A percentile compares a stretch with the other conserved stretches of the same genome.
Evolutionary conservation across 2,329 filamentous ascomycete genomes (phyloP).

Genomic region (Paracoccidioides lutzii): DNA sequence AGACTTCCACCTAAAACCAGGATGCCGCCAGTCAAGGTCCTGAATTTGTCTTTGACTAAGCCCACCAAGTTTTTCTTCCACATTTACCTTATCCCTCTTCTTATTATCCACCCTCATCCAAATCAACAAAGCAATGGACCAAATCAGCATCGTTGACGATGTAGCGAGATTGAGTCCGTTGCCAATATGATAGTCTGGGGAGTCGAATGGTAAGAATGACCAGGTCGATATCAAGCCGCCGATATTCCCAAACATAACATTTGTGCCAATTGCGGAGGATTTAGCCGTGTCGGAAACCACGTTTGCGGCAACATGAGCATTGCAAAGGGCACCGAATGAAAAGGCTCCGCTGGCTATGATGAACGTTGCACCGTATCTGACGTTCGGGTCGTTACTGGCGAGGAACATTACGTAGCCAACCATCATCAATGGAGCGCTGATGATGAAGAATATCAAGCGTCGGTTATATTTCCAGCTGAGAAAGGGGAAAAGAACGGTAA

Average conservation of each 20-base stretch:
- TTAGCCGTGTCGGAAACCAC: conserved; percentile 8
- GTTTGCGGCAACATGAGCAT: conserved; percentile 8
- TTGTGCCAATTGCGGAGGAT: conserved; percentile 9
- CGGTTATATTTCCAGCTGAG: conserved; percentile 8
- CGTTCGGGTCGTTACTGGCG: conserved; percentile 1
- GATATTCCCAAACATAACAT: conserved; percentile 8
- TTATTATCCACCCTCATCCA: conserved; percentile 55
- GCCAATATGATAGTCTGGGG: conserved; percentile 54
- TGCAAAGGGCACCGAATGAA: conserved; percentile 4
- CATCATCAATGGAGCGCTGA: conserved; percentile 2
- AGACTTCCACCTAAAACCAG: conserved; percentile 49
- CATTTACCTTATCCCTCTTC: conserved; percentile 41
- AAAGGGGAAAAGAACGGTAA: conserved; percentile 7
- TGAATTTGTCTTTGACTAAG: conserved; percentile 42
- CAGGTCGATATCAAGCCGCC: conserved; percentile 10
- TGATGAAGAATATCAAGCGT: conserved; percentile 5
- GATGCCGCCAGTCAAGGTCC: conserved; percentile 55
- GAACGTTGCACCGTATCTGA: conserved; percentile 8
- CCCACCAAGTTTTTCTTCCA: conserved; percentile 44
- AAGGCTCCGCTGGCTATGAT: conserved; percentile 9
- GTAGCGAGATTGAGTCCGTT: conserved; percentile 59
- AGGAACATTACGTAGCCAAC: conserved; percentile 9
- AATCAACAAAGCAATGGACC: conserved; percentile 36
- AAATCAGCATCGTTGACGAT: conserved; percentile 42
- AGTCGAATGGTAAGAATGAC: conserved; percentile 31